phyloP scores from a whole-genome alignment of 2,329 filamentous ascomycete genomes.

The Dactylellina sp. region DNA sequence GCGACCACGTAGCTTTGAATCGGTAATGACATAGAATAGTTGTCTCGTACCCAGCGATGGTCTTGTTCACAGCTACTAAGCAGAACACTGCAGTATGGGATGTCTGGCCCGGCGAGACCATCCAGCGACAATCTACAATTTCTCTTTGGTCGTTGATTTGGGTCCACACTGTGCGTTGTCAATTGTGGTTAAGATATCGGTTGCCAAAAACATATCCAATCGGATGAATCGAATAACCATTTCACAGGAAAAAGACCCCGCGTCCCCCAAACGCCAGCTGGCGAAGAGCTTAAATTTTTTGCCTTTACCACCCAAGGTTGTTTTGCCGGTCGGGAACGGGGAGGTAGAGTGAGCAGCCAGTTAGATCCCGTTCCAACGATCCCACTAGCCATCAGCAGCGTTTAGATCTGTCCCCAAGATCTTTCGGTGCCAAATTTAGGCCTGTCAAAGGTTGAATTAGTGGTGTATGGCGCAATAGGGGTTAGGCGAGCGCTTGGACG shows the following conservation, averaged over 20 bases:
- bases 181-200: background rate
- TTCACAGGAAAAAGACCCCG: background rate
- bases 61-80: no score
- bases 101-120: no score
- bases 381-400: slow-evolving; percentile 18
- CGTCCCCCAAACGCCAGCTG: slow-evolving; percentile 18
- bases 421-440: slow-evolving; percentile 42
- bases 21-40: no score
- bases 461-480: slow-evolving; percentile 48
- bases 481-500: slow-evolving; percentile 53
- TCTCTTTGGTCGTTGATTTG: background rate
- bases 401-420: slow-evolving; percentile 39
- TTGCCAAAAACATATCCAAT: slow-evolving; percentile 19
- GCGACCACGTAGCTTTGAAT: no score
- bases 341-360: slow-evolving; percentile 3
- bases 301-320: background rate
- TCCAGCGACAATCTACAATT: background rate
- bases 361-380: slow-evolving; percentile 43
- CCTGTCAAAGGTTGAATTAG: slow-evolving; percentile 16
- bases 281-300: background rate
- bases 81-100: no score
- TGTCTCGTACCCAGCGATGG: no score
- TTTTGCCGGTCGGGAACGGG: background rate
- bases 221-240: slow-evolving; percentile 13
- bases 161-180: slow-evolving; percentile 1